phyloP scores from a whole-genome alignment of 371 early-diverging fungal genomes.

The Lichtheimia ornata region DNA sequence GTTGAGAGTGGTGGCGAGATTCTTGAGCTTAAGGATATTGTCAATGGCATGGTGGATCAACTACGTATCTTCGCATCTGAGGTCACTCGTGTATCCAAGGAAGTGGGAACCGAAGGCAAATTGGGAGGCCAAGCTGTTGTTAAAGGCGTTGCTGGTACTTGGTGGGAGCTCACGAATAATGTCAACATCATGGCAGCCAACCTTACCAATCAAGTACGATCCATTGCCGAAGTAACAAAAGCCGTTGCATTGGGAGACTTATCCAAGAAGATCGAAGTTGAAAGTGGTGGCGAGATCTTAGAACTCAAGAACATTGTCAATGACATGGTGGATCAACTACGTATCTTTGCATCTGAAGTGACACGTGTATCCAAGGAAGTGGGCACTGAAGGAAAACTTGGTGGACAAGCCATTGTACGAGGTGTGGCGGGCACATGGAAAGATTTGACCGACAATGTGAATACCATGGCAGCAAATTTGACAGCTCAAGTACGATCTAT shows the following conservation, averaged over 20 bases:
- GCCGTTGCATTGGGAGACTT: slow-evolving; percentile 44
- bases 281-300: slow-evolving; percentile 36
- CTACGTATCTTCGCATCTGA: slow-evolving; percentile 53
- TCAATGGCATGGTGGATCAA: slow-evolving; percentile 64
- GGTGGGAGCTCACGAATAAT: slow-evolving; percentile 43
- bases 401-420: slow-evolving; percentile 45
- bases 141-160: slow-evolving; percentile 43
- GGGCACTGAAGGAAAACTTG: slow-evolving; percentile 38
- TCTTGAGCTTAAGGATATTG: slow-evolving; percentile 57
- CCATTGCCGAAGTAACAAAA: slow-evolving; percentile 34
- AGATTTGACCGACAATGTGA: slow-evolving; percentile 35
- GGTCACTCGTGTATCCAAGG: too few relatives aligned
- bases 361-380: slow-evolving; percentile 40
- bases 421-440: slow-evolving; percentile 62
- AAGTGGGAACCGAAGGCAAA: not conserved
- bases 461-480: slow-evolving; percentile 28
- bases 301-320: slow-evolving; percentile 36
- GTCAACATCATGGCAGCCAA: slow-evolving; percentile 45
- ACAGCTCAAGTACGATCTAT: slow-evolving; percentile 30
- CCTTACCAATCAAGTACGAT: slow-evolving; percentile 51
- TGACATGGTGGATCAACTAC: slow-evolving; percentile 25
- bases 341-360: slow-evolving; percentile 43
- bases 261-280: slow-evolving; percentile 28
- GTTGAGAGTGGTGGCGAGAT: slow-evolving; percentile 46
- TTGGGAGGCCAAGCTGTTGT: slow-evolving; percentile 45